Percentiles rank a stretch among this genome's conserved stretches.
These are phyloP conservation scores for Geosiphon pyriformis DNA, from an alignment of 192 early-diverging fungal genomes.

Conservation along the genomic window DNA sequence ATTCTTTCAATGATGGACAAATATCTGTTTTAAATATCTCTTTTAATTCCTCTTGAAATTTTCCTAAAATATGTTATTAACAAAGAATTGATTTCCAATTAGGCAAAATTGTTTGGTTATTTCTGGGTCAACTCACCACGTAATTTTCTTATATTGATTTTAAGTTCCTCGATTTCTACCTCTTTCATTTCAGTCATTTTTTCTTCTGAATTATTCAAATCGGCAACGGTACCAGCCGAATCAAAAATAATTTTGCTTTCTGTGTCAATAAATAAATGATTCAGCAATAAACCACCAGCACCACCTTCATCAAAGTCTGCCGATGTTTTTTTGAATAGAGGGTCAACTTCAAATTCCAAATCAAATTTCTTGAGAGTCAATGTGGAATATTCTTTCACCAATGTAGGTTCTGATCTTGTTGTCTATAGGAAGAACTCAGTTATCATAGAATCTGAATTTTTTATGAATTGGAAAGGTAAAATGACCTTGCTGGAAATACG, in stretches of 20 bases:
- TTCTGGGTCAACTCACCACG: not conserved
- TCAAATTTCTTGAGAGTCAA: conserved; percentile 86
- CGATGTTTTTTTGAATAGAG: conserved; percentile 95
- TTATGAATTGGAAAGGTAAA: conserved; percentile 25
- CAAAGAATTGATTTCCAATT: not conserved
- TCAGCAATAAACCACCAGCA: conserved; percentile 84
- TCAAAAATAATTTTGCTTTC: conserved; percentile 94
- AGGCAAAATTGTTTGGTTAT: not conserved
- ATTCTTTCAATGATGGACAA: conserved; percentile 34
- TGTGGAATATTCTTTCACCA: conserved; percentile 76
- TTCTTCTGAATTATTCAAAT: conserved; percentile 36
- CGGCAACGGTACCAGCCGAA: conserved; percentile 71
- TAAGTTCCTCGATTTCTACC: conserved; percentile 5
- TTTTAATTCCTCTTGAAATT: conserved; percentile 9
- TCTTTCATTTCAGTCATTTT: conserved; percentile 13
- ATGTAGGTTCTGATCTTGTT: conserved; percentile 55
- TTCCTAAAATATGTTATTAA: conserved; percentile 3
- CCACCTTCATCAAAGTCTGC: conserved; percentile 98
- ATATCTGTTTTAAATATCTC: conserved; percentile 26
- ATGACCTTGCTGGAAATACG: conserved; percentile 10
- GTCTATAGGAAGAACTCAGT: conserved; percentile 23
- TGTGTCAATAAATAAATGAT: conserved; percentile 73
- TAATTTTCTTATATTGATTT: not conserved
- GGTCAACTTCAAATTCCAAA: conserved; percentile 91
- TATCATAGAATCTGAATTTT: conserved; percentile 14